Evolutionary conservation across 768 basidiomycete genomes (phyloP).

Genomic region (Xanthoconium stramineum): DNA sequence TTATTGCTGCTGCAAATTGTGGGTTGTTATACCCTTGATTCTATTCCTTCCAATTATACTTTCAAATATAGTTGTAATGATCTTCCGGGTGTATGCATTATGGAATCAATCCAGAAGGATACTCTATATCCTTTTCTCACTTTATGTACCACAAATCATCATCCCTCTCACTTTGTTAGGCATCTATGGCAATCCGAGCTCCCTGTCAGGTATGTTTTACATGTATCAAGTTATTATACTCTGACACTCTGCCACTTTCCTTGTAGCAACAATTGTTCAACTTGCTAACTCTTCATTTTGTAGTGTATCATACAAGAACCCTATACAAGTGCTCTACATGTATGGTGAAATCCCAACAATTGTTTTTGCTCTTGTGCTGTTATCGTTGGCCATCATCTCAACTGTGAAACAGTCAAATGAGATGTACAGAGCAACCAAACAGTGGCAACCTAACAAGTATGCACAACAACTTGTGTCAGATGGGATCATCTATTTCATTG

Average conservation of each 20-base stretch:
- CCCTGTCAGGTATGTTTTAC: not conserved
- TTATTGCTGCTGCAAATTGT: conserved; percentile 6
- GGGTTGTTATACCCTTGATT: not conserved
- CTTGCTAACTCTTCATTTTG: not conserved
- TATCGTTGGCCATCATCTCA: not conserved
- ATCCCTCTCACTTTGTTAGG: not conserved
- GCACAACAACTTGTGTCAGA: not conserved
- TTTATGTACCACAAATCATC: not conserved
- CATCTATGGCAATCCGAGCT: not conserved
- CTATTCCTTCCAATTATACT: not conserved
- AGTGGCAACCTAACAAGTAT: not conserved
- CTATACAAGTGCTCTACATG: too few relatives aligned
- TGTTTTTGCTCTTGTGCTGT: not conserved
- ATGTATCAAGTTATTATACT: not conserved
- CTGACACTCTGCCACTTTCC: not conserved
- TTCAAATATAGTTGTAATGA: not conserved
- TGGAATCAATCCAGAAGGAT: not conserved
- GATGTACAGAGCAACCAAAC: conserved; percentile 8
- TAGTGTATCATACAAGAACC: too few relatives aligned
- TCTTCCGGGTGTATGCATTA: not conserved
- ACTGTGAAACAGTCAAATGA: not conserved
- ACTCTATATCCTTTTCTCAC: not conserved
- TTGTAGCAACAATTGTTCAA: not conserved
- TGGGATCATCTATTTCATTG: not conserved
- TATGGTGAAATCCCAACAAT: not conserved